Evolutionary conservation across 1,284 basidiomycete species (phyloP), one percentile per base, ranked within the genome.

Genomic region (Heterobasidion annosum): DNA sequence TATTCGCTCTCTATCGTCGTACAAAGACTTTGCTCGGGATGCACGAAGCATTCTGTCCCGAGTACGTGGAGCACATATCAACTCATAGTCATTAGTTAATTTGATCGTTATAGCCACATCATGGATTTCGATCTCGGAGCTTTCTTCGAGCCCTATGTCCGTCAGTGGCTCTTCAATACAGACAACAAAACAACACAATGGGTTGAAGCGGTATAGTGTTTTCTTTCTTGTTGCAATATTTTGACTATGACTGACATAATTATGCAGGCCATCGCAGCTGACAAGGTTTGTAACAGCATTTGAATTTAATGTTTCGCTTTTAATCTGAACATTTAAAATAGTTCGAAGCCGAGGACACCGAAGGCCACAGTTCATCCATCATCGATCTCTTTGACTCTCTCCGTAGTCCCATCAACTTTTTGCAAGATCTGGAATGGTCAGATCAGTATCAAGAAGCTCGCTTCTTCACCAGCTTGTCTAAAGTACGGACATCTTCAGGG

Each of bases 371-470:
- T 64, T 95, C 93, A 42, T 98, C 95, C 0, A 95, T 99, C 55
- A 85, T 95, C 44, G 97, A 99, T 69, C 76, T 99, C 1, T 98
- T 98, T 64, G 93, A 93, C 56, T 98, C 95, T 1, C 78, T 98
- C 56, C 84, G 91, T 55, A 95, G 92, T 64, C 93, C 95, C 0
- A 87, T 96, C 61, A 80, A 84, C 53, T 95, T 97, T 68, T 72
- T 99, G 50, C 80, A 92, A 64, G 88, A 90, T 52, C 75, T 99
- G 43, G 82, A 93, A 59, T 99, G 97, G 96, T 85, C 89, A 7
- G 91, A 98, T 65, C 80, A 85, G 49, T 90, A 91, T 61, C 90
- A 96, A 64, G 82, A 93, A 60, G 94, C 94, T 0, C 77, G 85
- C 50, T 99, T 98, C 71, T 88, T 91, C 63, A 98, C 95, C 0